Percentiles rank a stretch among this genome's conserved stretches.
These are phyloP conservation scores for Suillus clintonianus DNA, from an alignment of 768 basidiomycete species.

Conservation along the genomic window DNA sequence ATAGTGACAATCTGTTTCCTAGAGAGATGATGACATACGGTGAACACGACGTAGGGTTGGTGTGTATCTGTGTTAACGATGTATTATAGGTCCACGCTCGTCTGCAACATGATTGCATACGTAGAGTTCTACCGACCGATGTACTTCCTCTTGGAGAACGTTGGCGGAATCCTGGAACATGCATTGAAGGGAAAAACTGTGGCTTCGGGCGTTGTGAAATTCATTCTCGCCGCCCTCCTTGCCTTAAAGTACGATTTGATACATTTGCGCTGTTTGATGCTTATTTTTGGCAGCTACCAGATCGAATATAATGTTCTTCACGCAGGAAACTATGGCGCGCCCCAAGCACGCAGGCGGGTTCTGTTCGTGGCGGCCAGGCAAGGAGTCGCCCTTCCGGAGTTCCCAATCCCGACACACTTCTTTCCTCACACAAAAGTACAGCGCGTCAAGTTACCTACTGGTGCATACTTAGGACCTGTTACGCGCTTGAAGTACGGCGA, in stretches of 20 bases:
- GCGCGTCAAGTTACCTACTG: slow-evolving; percentile 45
- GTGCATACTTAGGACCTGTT: slow-evolving; percentile 40
- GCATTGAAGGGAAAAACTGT: slow-evolving; percentile 46
- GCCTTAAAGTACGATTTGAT: slow-evolving; percentile 56
- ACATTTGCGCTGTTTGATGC: not conserved
- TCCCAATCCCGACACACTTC: slow-evolving; percentile 65
- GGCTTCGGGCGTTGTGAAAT: slow-evolving; percentile 63
- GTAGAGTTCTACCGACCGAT: slow-evolving; percentile 64
- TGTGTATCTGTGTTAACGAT: not conserved
- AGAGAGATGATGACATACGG: slow-evolving; percentile 67
- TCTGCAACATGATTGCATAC: slow-evolving; percentile 70
- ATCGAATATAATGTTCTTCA: slow-evolving; percentile 65
- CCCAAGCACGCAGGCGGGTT: slow-evolving; percentile 66
- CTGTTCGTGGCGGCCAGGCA: slow-evolving; percentile 69
- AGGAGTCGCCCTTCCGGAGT: slow-evolving; percentile 57
- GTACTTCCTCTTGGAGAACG: slow-evolving; percentile 76
- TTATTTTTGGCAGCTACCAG: slow-evolving; percentile 49
- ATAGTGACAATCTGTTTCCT: not conserved
- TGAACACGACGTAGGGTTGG: slow-evolving; percentile 17
- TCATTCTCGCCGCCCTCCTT: slow-evolving; percentile 58
- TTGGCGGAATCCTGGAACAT: slow-evolving; percentile 58
- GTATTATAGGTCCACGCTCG: slow-evolving; percentile 53
- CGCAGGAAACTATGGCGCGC: slow-evolving; percentile 71
- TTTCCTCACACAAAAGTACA: slow-evolving; percentile 34
- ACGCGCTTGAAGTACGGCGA: slow-evolving; percentile 44